Conservation (phyloP, 2,329 filamentous ascomycete species). For the Colletotrichum australisinense region DNA sequence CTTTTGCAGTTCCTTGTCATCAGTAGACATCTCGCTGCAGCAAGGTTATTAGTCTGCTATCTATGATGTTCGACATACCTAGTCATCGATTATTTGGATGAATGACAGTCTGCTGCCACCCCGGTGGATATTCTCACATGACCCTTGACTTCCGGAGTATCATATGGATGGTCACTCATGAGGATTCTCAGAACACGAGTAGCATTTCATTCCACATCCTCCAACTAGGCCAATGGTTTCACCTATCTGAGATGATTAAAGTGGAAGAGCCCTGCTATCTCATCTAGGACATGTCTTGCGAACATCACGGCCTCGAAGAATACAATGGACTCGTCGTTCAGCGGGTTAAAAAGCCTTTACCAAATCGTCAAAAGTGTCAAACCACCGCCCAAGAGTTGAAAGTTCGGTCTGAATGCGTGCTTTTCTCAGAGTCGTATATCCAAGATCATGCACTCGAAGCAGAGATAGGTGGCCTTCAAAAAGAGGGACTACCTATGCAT, state of each 20-base stretch:
- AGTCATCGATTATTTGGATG: background rate
- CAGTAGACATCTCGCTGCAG: background rate
- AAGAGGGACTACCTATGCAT: background rate
- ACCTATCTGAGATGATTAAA: background rate
- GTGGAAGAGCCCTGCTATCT: background rate
- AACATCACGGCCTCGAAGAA: background rate
- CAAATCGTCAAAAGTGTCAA: background rate
- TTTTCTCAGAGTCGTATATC: background rate
- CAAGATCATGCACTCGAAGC: background rate
- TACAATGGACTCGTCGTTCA: background rate
- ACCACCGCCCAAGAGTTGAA: background rate
- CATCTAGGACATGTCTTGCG: background rate
- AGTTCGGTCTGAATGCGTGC: background rate
- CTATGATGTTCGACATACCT: background rate
- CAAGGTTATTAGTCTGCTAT: background rate
- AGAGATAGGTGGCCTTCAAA: background rate
- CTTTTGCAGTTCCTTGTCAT: background rate
- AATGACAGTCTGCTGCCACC: background rate
- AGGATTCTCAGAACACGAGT: background rate
- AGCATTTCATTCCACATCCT: background rate
- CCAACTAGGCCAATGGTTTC: too few relatives aligned
- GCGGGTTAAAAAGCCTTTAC: background rate
- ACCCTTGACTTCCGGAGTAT: background rate
- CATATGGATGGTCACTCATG: background rate
- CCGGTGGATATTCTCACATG: too few relatives aligned